Evolutionary conservation across 306 rosid species (phyloP).

Genomic region (Trichosanthes cucumerina): DNA sequence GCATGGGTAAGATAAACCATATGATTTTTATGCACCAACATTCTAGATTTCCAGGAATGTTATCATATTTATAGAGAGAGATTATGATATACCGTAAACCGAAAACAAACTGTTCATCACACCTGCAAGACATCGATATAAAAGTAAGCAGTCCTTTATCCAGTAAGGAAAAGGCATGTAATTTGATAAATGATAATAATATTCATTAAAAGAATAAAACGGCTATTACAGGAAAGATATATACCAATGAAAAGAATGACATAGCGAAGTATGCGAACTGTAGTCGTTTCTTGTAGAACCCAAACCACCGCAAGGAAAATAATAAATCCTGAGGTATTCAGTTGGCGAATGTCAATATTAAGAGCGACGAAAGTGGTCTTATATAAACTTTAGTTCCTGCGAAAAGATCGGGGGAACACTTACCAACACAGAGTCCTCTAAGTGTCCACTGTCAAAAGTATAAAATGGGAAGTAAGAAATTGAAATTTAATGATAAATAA

Average conservation of each 20-base stretch:
- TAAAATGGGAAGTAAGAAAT: conserved; percentile 12
- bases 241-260: conserved; percentile 88
- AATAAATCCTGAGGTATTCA: conserved; percentile 63
- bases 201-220: background rate
- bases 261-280: conserved; percentile 64
- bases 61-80: background rate
- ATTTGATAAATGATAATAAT: background rate
- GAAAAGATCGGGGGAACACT: conserved; percentile 23
- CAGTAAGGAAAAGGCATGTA: conserved; percentile 8
- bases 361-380: background rate
- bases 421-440: conserved; percentile 88
- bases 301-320: conserved; percentile 67
- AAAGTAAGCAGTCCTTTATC: conserved; percentile 19
- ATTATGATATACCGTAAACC: conserved; percentile 57
- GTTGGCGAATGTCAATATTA: conserved; percentile 13
- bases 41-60: background rate
- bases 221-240: conserved; percentile 13
- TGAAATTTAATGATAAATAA: background rate
- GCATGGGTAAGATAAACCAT: conserved; percentile 8
- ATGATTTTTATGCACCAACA: background rate
- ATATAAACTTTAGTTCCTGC: background rate
- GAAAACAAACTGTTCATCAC: conserved; percentile 99
- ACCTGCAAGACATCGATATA: conserved; percentile 44
- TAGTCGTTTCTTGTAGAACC: conserved; percentile 87
- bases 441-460: conserved; percentile 70